phyloP scores from a whole-genome alignment of 2,329 filamentous ascomycete species.

The Exophiala mesophila region DNA sequence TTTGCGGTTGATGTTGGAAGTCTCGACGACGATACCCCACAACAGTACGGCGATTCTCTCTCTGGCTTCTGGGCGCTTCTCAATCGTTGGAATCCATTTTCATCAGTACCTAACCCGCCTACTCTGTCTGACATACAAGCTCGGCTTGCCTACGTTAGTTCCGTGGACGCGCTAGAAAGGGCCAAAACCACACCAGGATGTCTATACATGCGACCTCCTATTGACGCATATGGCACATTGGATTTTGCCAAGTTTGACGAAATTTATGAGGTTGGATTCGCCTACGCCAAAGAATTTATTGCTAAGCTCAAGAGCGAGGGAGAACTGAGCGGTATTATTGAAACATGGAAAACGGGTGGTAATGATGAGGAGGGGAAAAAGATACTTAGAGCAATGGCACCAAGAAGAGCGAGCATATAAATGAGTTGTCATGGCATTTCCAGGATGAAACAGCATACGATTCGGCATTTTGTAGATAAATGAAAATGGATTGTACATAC shows the following conservation, averaged over 20 bases:
- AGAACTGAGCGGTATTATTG: slow-evolving; percentile 53
- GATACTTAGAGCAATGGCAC: slow-evolving; percentile 72
- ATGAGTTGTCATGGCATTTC: too few species aligned
- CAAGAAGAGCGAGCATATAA: slow-evolving; percentile 70
- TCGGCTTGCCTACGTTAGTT: slow-evolving; percentile 87
- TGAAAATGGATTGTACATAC: too few species aligned
- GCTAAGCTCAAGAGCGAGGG: slow-evolving; percentile 72
- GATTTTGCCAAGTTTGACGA: slow-evolving; percentile 98
- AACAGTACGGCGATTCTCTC: slow-evolving; percentile 87
- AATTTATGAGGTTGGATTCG: slow-evolving; percentile 85
- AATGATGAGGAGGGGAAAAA: slow-evolving; percentile 69
- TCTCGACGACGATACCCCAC: slow-evolving; percentile 85
- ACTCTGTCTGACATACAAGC: slow-evolving; percentile 95
- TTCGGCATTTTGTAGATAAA: too few species aligned
- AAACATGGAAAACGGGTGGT: slow-evolving; percentile 46
- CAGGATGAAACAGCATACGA: too few species aligned
- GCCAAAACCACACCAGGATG: slow-evolving; percentile 89
- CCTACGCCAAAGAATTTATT: slow-evolving; percentile 76
- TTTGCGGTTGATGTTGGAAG: slow-evolving; percentile 94
- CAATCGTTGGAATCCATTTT: slow-evolving; percentile 97
- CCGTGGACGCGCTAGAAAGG: slow-evolving; percentile 86
- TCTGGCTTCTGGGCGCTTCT: slow-evolving; percentile 92
- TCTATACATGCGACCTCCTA: slow-evolving; percentile 91
- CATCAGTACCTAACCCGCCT: slow-evolving; percentile 79
- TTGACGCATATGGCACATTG: slow-evolving; percentile 87